Evolutionary conservation across 495 filamentous ascomycete genomes (phyloP).

Genomic region (Penicillium canescens): DNA sequence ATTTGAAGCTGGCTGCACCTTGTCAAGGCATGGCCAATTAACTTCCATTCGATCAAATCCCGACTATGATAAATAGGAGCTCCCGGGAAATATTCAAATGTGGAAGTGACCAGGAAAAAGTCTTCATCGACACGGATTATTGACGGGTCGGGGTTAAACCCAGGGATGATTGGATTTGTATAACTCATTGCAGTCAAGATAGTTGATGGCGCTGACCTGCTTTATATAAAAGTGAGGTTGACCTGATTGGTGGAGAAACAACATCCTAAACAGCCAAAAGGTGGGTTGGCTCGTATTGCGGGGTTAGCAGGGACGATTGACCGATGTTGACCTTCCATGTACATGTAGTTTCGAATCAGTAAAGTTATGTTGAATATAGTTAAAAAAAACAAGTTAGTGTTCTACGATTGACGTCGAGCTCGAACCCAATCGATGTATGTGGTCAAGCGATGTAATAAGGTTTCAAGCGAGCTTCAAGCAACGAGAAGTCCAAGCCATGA

Average conservation of each 20-base stretch:
- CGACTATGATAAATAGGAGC: constrained; percentile 47
- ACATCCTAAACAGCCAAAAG: background rate
- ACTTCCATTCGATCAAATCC: constrained; percentile 46
- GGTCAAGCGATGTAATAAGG: no score
- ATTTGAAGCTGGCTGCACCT: constrained; percentile 62
- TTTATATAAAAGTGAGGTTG: constrained; percentile 9
- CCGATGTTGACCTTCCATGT: no score
- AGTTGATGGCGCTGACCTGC: constrained; percentile 11
- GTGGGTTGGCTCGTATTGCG: no score
- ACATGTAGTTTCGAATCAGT: no score
- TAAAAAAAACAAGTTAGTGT: no score
- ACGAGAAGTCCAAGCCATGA: no score
- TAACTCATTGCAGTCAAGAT: constrained; percentile 14
- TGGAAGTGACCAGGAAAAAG: constrained; percentile 48
- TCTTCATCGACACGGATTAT: constrained; percentile 36
- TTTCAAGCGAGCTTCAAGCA: no score
- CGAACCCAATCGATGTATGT: no score
- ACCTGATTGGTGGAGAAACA: constrained; percentile 26
- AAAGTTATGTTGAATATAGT: no score
- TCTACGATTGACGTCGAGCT: no score
- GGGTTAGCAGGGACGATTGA: no score
- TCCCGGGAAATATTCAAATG: constrained; percentile 50
- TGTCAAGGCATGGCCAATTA: constrained; percentile 58
- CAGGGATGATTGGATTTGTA: constrained; percentile 38
- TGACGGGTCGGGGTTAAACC: constrained; percentile 46